A percentile compares a stretch with the other conserved stretches of the same genome.
These are phyloP conservation scores for Cicer cuneatum DNA, from an alignment of 306 rosid species.

Conservation along the genomic window DNA sequence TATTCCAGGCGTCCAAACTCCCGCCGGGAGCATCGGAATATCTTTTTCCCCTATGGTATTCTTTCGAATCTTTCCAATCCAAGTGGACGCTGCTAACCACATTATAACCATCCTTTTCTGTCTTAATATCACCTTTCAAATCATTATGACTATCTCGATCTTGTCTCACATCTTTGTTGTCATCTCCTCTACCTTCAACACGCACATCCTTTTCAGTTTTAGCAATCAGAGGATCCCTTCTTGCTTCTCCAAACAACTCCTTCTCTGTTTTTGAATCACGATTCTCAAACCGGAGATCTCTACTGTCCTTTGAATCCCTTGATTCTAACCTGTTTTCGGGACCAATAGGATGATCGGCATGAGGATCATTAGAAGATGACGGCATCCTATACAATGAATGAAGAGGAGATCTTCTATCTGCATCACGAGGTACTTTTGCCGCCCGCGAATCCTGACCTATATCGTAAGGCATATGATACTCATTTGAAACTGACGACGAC, in stretches of 20 bases:
- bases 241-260: conserved; percentile 58
- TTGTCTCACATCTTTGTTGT: conserved; percentile 67
- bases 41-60: conserved; percentile 72
- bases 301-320: conserved; percentile 73
- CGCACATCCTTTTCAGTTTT: conserved; percentile 75
- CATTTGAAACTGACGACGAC: conserved; percentile 56
- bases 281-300: conserved; percentile 72
- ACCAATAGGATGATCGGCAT: conserved; percentile 56
- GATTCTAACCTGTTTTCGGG: conserved; percentile 64
- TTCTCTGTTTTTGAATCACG: conserved; percentile 72
- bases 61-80: conserved; percentile 85
- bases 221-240: conserved; percentile 70
- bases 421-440: conserved; percentile 64
- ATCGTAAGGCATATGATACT: conserved; percentile 66
- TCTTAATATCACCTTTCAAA: conserved; percentile 62
- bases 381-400: conserved; percentile 58
- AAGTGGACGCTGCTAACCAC: conserved; percentile 50
- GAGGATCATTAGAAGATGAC: conserved; percentile 61
- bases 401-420: conserved; percentile 76
- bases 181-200: conserved; percentile 69
- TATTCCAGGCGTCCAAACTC: conserved; percentile 64
- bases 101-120: conserved; percentile 67
- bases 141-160: conserved; percentile 72
- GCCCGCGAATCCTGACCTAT: conserved; percentile 60
- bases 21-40: conserved; percentile 70